Evolutionary conservation across 1,139 yeast genomes (phyloP).

Genomic region (Geotrichum citri-aurantii): DNA sequence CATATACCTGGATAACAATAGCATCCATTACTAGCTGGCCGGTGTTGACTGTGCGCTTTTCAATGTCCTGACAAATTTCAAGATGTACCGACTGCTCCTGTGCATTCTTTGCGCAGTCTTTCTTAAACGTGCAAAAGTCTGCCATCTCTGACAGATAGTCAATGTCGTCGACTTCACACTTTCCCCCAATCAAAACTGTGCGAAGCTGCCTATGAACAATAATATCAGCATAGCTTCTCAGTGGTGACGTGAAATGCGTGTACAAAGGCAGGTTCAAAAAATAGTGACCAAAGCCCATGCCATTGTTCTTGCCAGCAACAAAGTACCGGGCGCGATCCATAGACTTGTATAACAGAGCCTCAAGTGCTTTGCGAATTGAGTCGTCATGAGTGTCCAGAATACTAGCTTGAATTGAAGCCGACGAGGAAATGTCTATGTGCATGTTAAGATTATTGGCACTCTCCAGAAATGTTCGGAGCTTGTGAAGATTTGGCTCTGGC

Average conservation of each 20-base stretch:
- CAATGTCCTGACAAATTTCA: constrained; percentile 73
- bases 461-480: constrained; percentile 70
- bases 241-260: constrained; percentile 86
- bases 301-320: constrained; percentile 81
- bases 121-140: constrained; percentile 89
- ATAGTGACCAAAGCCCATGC: constrained; percentile 68
- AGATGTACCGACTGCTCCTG: constrained; percentile 93
- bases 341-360: constrained; percentile 72
- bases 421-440: constrained; percentile 63
- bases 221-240: constrained; percentile 85
- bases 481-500: constrained; percentile 72
- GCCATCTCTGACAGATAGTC: constrained; percentile 75
- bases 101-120: constrained; percentile 86
- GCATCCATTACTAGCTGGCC: constrained; percentile 77
- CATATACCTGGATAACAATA: constrained; percentile 84
- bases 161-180: constrained; percentile 47
- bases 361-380: constrained; percentile 64
- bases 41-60: constrained; percentile 64
- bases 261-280: constrained; percentile 76
- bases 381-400: constrained; percentile 59
- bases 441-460: constrained; percentile 54
- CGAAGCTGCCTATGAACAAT: constrained; percentile 89
- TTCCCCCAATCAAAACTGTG: constrained; percentile 47
- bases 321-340: constrained; percentile 80
- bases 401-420: constrained; percentile 68